A percentile compares a stretch with the other conserved stretches of the same genome.
These are phyloP conservation scores for Canariomyces notabilis DNA, from an alignment of 2,329 filamentous ascomycete genomes.

Conservation along the genomic window DNA sequence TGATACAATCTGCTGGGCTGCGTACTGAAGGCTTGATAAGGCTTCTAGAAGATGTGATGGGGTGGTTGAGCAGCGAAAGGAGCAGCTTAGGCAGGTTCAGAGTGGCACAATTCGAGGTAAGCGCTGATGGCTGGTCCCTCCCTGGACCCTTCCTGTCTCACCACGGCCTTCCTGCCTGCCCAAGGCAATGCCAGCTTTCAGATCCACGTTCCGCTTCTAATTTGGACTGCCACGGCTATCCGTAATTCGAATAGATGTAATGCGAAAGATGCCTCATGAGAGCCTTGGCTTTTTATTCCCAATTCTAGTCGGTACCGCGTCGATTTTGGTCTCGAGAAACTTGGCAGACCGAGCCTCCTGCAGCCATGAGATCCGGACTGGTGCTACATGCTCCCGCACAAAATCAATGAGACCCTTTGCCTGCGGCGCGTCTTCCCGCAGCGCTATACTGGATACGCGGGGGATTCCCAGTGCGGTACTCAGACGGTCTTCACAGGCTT, in stretches of 20 bases:
- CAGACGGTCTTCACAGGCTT: slow-evolving; percentile 52
- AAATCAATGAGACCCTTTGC: slow-evolving; percentile 53
- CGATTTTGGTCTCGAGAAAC: slow-evolving; percentile 45
- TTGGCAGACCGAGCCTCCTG: slow-evolving; percentile 37
- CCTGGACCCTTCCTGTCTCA: no score
- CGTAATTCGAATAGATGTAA: neutral
- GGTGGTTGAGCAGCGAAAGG: no score
- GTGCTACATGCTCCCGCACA: slow-evolving; percentile 46
- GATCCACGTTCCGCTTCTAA: no score
- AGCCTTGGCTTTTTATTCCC: slow-evolving; percentile 34
- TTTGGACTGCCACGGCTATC: no score
- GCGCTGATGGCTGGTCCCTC: no score
- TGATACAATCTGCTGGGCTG: no score
- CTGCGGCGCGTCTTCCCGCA: slow-evolving; percentile 52
- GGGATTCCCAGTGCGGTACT: slow-evolving; percentile 55
- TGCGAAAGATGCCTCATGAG: neutral
- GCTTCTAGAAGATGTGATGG: no score
- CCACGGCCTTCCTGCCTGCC: no score
- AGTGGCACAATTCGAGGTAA: no score
- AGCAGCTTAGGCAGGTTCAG: no score
- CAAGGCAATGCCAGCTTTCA: no score
- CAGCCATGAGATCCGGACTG: slow-evolving; percentile 54
- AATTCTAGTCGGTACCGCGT: slow-evolving; percentile 37
- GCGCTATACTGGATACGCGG: slow-evolving; percentile 59
- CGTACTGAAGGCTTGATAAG: no score